phyloP scores from a whole-genome alignment of 148 eudicot species.

The Selenicereus undatus region DNA sequence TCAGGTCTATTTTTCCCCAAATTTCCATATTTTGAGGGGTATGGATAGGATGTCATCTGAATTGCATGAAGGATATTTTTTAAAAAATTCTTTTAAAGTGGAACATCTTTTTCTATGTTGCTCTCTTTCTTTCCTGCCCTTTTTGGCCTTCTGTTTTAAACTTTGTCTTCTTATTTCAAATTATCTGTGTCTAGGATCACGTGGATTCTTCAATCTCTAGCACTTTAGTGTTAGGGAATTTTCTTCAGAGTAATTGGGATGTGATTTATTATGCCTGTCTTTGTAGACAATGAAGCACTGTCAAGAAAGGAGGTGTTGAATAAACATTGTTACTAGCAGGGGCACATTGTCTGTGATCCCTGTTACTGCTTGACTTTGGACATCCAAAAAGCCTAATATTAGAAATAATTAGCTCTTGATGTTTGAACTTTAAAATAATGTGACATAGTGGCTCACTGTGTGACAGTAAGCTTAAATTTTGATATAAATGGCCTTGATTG shows the following conservation, averaged over 20 bases:
- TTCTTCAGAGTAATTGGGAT: too few relatives aligned
- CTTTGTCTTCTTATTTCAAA: background rate
- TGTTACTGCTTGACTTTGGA: too few relatives aligned
- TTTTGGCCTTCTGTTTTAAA: too few relatives aligned
- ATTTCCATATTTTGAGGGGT: background rate
- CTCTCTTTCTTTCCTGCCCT: too few relatives aligned
- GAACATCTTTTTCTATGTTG: background rate
- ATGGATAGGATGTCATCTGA: background rate
- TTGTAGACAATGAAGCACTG: background rate
- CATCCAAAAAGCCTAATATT: too few relatives aligned
- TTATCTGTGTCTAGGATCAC: background rate
- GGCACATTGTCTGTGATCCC: too few relatives aligned
- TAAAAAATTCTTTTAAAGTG: background rate
- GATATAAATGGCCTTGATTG: too few relatives aligned
- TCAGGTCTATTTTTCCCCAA: constrained; percentile 42
- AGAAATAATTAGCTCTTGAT: too few relatives aligned
- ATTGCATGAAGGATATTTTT: background rate
- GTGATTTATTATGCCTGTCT: background rate
- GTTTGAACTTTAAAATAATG: too few relatives aligned
- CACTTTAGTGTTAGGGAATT: background rate
- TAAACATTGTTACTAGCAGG: background rate
- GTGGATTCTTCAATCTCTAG: background rate
- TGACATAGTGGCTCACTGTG: too few relatives aligned
- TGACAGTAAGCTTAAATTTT: too few relatives aligned
- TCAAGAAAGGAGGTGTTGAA: background rate